These are phyloP conservation scores for Bromus sterilis DNA, from an alignment of 176 grass and related monocot species.

Conservation along the genomic window DNA sequence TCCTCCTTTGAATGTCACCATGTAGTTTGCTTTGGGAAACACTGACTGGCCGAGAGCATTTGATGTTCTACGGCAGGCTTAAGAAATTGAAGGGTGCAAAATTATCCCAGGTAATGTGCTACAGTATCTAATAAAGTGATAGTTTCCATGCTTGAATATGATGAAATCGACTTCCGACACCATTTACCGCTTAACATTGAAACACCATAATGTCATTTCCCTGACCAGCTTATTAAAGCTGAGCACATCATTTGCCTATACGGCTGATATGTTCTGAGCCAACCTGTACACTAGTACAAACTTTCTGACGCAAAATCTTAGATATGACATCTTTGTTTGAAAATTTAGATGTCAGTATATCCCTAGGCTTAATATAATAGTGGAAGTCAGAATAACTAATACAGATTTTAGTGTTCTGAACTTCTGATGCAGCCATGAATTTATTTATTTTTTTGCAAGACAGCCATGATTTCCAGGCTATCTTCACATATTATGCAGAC, in stretches of 20 bases:
- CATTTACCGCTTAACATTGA: background rate
- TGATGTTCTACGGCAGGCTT: constrained; percentile 88
- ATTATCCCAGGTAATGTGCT: constrained; percentile 39
- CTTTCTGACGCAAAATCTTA: background rate
- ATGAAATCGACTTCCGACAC: background rate
- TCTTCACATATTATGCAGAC: background rate
- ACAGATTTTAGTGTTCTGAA: background rate
- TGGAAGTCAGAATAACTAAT: background rate
- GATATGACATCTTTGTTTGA: background rate
- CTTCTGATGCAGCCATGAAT: background rate
- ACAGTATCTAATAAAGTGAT: background rate
- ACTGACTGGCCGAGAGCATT: constrained; percentile 71
- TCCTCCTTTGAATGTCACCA: background rate
- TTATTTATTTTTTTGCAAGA: too few species aligned
- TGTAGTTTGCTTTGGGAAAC: constrained; percentile 95
- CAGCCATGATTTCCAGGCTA: too few species aligned
- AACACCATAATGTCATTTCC: background rate
- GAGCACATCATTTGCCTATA: background rate
- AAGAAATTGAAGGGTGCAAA: constrained; percentile 66
- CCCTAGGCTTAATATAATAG: background rate
- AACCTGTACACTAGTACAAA: background rate
- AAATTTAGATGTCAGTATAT: background rate
- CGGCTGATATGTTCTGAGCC: background rate
- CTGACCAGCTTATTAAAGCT: background rate
- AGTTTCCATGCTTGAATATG: background rate